A percentile compares a stretch with the other conserved stretches of the same genome.
These are phyloP conservation scores for Bocquillonia castaneifolia DNA, from an alignment of 441 rosid genomes.

Conservation along the genomic window DNA sequence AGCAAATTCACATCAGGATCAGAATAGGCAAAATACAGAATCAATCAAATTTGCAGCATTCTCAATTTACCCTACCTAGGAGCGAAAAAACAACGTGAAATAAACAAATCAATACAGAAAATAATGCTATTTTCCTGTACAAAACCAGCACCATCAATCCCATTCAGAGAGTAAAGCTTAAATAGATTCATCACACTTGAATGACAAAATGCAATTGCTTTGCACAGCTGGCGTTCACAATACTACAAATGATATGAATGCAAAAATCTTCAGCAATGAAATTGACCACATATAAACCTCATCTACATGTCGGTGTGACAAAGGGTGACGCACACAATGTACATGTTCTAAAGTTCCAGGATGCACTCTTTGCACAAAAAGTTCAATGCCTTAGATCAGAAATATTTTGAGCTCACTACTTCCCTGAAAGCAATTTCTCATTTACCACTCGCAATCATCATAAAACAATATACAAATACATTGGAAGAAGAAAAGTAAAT, in stretches of 20 bases:
- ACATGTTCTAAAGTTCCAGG: not conserved
- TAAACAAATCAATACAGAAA: not conserved
- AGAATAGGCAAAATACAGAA: not conserved
- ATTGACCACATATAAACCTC: not conserved
- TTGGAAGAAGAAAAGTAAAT: not conserved
- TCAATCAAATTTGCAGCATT: constrained; percentile 26
- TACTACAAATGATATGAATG: not conserved
- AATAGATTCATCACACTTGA: not conserved
- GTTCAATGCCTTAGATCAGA: not conserved
- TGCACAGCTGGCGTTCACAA: not conserved
- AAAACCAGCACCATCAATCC: not conserved
- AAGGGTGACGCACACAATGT: not conserved
- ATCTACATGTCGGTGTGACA: not conserved
- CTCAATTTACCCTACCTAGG: constrained; percentile 29
- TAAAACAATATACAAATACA: not conserved
- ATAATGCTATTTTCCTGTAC: not conserved
- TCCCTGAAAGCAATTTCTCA: not conserved
- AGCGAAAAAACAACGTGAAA: constrained; percentile 22
- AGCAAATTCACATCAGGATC: not conserved
- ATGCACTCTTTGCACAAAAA: not conserved
- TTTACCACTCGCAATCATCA: no score
- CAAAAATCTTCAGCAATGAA: not conserved
- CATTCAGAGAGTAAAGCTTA: not conserved
- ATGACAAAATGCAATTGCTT: not conserved
- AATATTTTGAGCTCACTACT: not conserved